Evolutionary conservation across 352 stramenopile genomes (phyloP).

Genomic region (Halophytophthora batemanensis): DNA sequence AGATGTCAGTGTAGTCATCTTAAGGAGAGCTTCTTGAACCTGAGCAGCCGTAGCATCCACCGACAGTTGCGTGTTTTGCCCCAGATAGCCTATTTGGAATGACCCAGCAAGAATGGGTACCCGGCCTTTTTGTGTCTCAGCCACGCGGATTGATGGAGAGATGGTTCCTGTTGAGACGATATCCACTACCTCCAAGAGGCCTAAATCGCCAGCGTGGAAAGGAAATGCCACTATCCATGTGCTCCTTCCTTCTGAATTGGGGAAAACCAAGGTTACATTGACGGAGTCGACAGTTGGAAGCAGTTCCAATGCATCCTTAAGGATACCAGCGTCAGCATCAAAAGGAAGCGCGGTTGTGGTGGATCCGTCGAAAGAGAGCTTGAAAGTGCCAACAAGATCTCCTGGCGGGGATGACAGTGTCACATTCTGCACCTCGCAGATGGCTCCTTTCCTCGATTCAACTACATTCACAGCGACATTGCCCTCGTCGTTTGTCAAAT

Average conservation of each 20-base stretch:
- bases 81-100: constrained; percentile 16
- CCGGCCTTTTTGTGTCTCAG: constrained; percentile 3
- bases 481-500: constrained; percentile 8
- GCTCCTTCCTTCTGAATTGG: constrained; percentile 21
- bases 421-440: constrained; percentile 23
- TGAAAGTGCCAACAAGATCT: constrained; percentile 14
- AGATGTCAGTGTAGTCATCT: constrained; percentile 1
- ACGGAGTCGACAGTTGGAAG: constrained; percentile 21
- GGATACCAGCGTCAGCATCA: neutral
- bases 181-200: constrained; percentile 5
- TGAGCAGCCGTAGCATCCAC: neutral
- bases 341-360: constrained; percentile 7
- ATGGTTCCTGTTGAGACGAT: neutral
- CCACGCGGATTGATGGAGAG: constrained; percentile 3
- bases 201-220: constrained; percentile 25
- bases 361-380: constrained; percentile 8
- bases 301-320: constrained; percentile 1
- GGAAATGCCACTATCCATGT: constrained; percentile 36
- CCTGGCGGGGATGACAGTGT: constrained; percentile 7
- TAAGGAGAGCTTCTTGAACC: neutral
- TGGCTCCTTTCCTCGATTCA: constrained; percentile 16
- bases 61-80: neutral
- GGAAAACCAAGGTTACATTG: constrained; percentile 19
- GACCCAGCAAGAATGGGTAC: constrained; percentile 6
- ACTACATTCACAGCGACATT: constrained; percentile 3